phyloP scores from a whole-genome alignment of 257 asterid species.

The Rubia yunnanensis region DNA sequence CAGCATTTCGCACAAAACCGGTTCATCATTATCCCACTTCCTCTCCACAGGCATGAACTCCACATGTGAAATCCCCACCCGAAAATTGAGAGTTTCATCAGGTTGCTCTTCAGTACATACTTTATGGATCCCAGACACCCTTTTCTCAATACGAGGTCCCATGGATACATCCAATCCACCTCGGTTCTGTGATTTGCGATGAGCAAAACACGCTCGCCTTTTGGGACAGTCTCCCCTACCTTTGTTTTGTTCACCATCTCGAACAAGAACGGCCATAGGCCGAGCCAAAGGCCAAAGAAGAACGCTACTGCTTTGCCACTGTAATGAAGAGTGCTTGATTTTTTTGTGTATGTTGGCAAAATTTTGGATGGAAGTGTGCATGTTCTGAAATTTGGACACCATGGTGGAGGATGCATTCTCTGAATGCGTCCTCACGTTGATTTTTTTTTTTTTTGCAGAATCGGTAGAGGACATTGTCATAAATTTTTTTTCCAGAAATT shows the following conservation, averaged over 20 bases:
- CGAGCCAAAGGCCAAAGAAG: constrained; percentile 77
- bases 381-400: no score
- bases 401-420: no score
- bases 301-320: constrained; percentile 50
- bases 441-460: no score
- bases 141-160: constrained; percentile 85
- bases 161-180: constrained; percentile 93
- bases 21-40: constrained; percentile 72
- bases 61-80: constrained; percentile 89
- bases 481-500: no score
- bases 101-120: constrained; percentile 69
- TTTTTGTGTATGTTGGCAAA: no score
- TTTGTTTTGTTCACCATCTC: constrained; percentile 68
- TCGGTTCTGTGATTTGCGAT: constrained; percentile 85
- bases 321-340: no score
- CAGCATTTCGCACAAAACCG: constrained; percentile 40
- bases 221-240: constrained; percentile 68
- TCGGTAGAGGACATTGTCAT: no score
- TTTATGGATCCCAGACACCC: constrained; percentile 60
- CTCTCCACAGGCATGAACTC: constrained; percentile 88
- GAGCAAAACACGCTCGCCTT: constrained; percentile 52
- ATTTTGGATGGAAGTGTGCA: no score
- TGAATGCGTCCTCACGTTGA: no score
- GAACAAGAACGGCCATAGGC: constrained; percentile 81
- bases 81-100: constrained; percentile 75